Conservation (phyloP, 805 yeast genomes). For the Ogataea populi-albae region DNA sequence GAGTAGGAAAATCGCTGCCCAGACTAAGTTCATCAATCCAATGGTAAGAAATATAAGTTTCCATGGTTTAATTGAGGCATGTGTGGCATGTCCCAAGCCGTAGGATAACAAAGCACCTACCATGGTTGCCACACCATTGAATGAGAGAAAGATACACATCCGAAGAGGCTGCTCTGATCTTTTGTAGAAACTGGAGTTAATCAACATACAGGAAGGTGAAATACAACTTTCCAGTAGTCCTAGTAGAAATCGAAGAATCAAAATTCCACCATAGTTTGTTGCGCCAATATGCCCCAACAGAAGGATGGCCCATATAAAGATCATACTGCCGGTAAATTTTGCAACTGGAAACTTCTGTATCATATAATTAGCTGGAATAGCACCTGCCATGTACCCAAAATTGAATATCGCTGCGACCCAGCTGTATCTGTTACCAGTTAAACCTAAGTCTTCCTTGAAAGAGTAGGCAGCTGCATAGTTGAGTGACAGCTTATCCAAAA, state of each 20-base stretch:
- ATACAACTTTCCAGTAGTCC: constrained; percentile 39
- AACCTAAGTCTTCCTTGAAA: constrained; percentile 34
- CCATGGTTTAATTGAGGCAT: constrained; percentile 32
- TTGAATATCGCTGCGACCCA: constrained; percentile 48
- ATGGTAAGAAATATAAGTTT: constrained; percentile 41
- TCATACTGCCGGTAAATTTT: constrained; percentile 35
- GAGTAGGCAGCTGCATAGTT: constrained; percentile 43
- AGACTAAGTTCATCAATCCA: constrained; percentile 42
- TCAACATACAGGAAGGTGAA: constrained; percentile 33
- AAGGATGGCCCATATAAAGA: constrained; percentile 48
- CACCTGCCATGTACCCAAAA: constrained; percentile 53
- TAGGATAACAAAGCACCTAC: constrained; percentile 14
- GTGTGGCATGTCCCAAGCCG: constrained; percentile 10
- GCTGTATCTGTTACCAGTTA: constrained; percentile 40
- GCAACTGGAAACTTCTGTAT: constrained; percentile 37
- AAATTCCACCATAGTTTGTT: constrained; percentile 41
- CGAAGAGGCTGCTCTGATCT: constrained; percentile 29
- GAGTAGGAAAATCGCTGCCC: constrained; percentile 19
- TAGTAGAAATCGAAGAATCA: constrained; percentile 44
- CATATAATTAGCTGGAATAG: constrained; percentile 42
- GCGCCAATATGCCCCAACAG: constrained; percentile 48
- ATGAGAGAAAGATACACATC: constrained; percentile 22
- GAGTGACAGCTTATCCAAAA: constrained; percentile 38
- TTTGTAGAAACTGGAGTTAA: constrained; percentile 30
- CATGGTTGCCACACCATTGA: constrained; percentile 19